Base-by-base conservation (phyloP, 139 green algal species). In the Chlamydomonas sp. region DNA sequence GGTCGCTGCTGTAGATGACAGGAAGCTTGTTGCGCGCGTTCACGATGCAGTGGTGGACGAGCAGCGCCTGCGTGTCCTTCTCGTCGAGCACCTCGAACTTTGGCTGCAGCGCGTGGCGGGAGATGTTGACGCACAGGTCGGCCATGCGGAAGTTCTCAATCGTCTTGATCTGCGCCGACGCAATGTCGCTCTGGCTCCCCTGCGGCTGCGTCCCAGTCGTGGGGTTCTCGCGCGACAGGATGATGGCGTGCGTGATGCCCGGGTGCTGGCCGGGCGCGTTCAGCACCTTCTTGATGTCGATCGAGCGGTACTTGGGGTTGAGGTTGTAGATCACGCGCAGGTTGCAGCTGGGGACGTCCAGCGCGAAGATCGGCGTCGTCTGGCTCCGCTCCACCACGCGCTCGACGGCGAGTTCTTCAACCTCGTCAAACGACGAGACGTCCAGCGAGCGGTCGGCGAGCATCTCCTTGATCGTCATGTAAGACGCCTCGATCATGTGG, bases 281-380 rank as follows among this genome's bases (percentile, higher is more conserved):
- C 24, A 64, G 22, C 10, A 64, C 10, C 34, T 64, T 64, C 54
- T 64, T 64, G 8, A 64, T 20, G 10, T 64, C 54, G 24, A 26
- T 20, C 54, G 16, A 36, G 24, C 34, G 30, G 54, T 10, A 64
- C 54, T 64, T 64, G 54, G 54, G 54, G 10, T 10, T 64, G 24
- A 64, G 54, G 54, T 64, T 64, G 54, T 64, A 64, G 24, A 64
- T 33, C 24, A 64, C 26, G 54, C 54, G 54, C 54, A 33, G 30
- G 24, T 64, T 64, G 54, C 54, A 64, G 54, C 54, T 64, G 54
- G 54, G 54, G 8, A 20, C 54, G 16, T 64, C 54, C 10, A 30
- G 26, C 10, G 8, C 8, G 54, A 64, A 64, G 24, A 64, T 26
- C 24, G 30, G 30, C 24, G 10, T 10, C 8, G 30, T 26, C 10